Evolutionary conservation across 148 eudicot genomes (phyloP), one percentile per base, ranked within the genome.

Genomic region (Camellia sinensis): DNA sequence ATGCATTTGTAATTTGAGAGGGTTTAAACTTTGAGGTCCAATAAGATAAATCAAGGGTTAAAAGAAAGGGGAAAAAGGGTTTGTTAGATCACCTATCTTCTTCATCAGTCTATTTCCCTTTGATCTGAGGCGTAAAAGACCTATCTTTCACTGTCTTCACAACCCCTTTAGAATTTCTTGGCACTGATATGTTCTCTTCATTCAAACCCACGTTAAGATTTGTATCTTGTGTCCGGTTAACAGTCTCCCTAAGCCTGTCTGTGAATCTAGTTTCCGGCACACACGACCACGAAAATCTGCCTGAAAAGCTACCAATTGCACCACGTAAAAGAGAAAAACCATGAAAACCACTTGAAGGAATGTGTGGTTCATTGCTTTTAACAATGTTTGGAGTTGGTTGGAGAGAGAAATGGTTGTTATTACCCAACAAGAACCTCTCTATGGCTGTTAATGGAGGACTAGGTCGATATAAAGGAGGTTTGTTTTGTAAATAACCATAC

Each of bases 31-130:
- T n/a, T n/a, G n/a, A n/a, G n/a, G n/a, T n/a, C n/a, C n/a, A n/a
- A n/a, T n/a, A 37, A 0, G 15, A n/a, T 29, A 29, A 70, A 44
- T 6, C 9, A 14, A 52, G 45, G n/a, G 12, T 12, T 3, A 0
- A 73, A 73, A 22, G 6, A n/a, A 44, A 11, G 21, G 46, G 7
- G 13, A 56, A 29, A 54, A 40, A 15, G 45, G 46, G 29, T 14
- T 8, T 40, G 40, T 45, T 60, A 41, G 45, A 17, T 52, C 9
- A 94, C 98, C 94, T 89, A 73, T 95, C 97, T 82, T 95, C 98
- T 75, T 89, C 87, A 21, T 80, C 87, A 2, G 92, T 88, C 98
- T 97, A 94, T 75, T 90, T 94, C 4, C 98, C 94, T 84, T 91
- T 92, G 74, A 86, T 86, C 75, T 85, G 66, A 59, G 54, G 69